Percentiles rank a stretch among this genome's conserved stretches.
Conservation (phyloP, 768 basidiomycete species). For the Termitomyces sp. region DNA sequence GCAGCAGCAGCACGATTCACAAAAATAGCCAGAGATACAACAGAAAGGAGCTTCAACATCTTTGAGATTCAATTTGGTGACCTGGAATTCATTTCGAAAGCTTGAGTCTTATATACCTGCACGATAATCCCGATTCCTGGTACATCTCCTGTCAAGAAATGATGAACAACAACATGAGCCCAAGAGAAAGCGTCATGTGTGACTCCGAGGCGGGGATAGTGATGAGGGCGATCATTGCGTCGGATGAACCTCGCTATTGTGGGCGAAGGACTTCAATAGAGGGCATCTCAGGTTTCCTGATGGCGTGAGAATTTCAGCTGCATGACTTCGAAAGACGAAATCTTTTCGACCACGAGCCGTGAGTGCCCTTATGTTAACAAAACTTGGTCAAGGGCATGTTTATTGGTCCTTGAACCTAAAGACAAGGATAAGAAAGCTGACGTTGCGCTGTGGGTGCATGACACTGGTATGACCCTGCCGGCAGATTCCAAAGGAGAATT, state of each 20-base stretch:
- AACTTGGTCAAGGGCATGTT: background rate
- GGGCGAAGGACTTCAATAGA: background rate
- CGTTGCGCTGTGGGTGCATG: background rate
- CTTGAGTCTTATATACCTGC: background rate
- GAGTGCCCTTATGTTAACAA: background rate
- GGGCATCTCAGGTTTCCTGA: background rate
- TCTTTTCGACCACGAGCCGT: background rate
- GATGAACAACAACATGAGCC: background rate
- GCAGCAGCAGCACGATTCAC: conserved; percentile 18
- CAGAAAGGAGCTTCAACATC: conserved; percentile 22
- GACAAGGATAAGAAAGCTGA: background rate
- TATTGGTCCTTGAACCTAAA: background rate
- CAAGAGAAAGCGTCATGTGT: background rate
- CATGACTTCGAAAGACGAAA: no score
- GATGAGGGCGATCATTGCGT: background rate
- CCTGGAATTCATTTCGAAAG: no score
- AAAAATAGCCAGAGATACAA: conserved; percentile 21
- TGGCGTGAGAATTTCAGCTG: background rate
- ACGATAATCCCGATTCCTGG: background rate
- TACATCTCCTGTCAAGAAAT: background rate
- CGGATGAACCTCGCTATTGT: conserved; percentile 2
- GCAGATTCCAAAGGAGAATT: background rate
- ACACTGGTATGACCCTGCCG: background rate
- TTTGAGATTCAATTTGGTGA: background rate
- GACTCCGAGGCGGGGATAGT: background rate